Percentiles rank a stretch among this genome's conserved stretches.
Conservation (phyloP, 108 stramenopile genomes). For the Cylindrotheca closterium region DNA sequence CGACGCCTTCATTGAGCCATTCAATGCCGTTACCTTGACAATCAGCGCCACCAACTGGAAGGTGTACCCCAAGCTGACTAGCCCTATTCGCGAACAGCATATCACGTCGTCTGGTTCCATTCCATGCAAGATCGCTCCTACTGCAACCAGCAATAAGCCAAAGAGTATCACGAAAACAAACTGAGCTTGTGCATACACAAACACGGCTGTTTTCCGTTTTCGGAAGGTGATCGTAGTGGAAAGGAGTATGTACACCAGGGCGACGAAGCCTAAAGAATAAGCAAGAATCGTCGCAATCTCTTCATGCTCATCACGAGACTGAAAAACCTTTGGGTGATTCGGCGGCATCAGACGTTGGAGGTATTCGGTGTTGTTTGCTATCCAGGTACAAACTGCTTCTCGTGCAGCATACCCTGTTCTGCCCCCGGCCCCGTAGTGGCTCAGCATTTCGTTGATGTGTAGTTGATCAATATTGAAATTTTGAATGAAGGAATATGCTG, state of each 20-base stretch:
- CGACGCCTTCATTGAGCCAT: constrained; percentile 18
- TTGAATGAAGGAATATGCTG: constrained; percentile 21
- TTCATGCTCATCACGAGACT: neutral
- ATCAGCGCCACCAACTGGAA: constrained; percentile 36
- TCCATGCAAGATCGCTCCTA: constrained; percentile 24
- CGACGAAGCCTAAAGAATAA: constrained; percentile 6
- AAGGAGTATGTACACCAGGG: neutral
- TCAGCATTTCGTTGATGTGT: constrained; percentile 15
- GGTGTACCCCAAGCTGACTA: constrained; percentile 38
- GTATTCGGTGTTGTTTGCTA: constrained; percentile 19
- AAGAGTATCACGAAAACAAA: constrained; percentile 28
- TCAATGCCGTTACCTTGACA: constrained; percentile 43
- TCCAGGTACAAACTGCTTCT: constrained; percentile 35
- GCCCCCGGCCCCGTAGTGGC: constrained; percentile 7
- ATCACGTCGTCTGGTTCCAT: constrained; percentile 13
- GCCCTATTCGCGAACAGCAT: constrained; percentile 32
- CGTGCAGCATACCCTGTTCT: constrained; percentile 18
- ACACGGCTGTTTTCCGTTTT: neutral
- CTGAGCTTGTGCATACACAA: constrained; percentile 31
- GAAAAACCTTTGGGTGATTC: constrained; percentile 7
- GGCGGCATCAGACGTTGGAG: constrained; percentile 19
- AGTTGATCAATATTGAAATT: constrained; percentile 6
- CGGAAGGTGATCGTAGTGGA: neutral
- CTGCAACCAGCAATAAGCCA: constrained; percentile 27
- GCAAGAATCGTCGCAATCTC: constrained; percentile 4